Percentiles rank a stretch among this genome's conserved stretches.
These are phyloP conservation scores for Umbelopsis sp. DNA, from an alignment of 371 early-diverging fungal species.

Conservation along the genomic window DNA sequence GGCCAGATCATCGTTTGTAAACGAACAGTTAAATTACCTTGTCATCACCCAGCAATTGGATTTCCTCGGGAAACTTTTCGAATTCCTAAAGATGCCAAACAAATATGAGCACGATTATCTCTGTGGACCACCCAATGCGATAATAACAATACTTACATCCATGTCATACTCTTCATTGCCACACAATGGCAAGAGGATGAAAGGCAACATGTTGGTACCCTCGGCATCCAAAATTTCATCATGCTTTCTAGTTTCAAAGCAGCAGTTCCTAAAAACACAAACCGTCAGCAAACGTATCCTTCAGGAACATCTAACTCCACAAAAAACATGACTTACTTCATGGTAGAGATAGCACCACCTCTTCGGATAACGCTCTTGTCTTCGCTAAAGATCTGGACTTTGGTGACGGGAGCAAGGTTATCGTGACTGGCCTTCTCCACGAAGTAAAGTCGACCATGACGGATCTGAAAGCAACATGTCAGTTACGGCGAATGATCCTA, in stretches of 20 bases:
- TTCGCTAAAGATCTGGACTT: constrained; percentile 85
- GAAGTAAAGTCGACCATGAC: constrained; percentile 76
- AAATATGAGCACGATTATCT: background rate
- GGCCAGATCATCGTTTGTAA: no score
- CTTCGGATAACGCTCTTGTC: constrained; percentile 83
- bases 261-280: constrained; percentile 66
- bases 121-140: background rate
- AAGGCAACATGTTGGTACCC: constrained; percentile 81
- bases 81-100: constrained; percentile 67
- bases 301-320: background rate
- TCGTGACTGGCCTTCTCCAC: constrained; percentile 59
- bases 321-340: constrained; percentile 63
- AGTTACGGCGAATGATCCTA: no score
- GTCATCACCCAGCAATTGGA: constrained; percentile 82
- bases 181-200: constrained; percentile 87
- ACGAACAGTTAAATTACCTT: constrained; percentile 49
- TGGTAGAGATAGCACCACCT: constrained; percentile 82
- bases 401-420: constrained; percentile 72
- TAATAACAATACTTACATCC: constrained; percentile 51
- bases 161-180: constrained; percentile 91
- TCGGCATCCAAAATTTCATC: constrained; percentile 63
- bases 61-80: constrained; percentile 92
- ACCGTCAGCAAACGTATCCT: background rate
- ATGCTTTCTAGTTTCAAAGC: constrained; percentile 78
- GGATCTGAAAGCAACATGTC: constrained; percentile 40